A percentile compares a stretch with the other conserved stretches of the same genome.
These are phyloP conservation scores for Fraxinus paxiana DNA, from an alignment of 305 asterid genomes.

Conservation along the genomic window DNA sequence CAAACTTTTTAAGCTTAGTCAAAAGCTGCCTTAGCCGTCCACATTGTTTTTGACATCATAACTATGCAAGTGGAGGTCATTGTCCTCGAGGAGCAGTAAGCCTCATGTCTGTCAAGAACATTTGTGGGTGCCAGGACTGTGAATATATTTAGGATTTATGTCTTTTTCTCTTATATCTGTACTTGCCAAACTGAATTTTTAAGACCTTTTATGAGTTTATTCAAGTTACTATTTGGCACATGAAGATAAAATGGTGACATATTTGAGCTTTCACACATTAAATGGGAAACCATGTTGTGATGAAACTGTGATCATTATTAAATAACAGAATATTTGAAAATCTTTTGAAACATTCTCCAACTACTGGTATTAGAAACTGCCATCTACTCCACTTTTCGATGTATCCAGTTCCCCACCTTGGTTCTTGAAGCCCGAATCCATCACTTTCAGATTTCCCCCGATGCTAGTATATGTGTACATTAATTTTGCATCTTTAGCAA, in stretches of 20 bases:
- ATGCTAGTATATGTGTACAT: conserved; percentile 1
- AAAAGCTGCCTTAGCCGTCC: background rate
- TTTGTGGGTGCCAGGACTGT: background rate
- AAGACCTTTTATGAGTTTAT: background rate
- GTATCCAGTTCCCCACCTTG: background rate
- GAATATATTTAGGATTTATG: background rate
- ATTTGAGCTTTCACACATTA: background rate
- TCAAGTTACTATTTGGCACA: background rate
- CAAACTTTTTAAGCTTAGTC: background rate
- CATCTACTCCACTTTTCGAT: background rate
- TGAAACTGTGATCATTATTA: background rate
- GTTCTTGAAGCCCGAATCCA: background rate
- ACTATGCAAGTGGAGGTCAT: background rate
- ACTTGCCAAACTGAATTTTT: background rate
- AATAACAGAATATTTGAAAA: background rate
- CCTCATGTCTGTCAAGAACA: background rate
- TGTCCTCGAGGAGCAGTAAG: background rate
- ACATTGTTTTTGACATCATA: background rate
- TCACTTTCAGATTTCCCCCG: background rate
- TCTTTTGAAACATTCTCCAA: background rate
- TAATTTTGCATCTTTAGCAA: background rate
- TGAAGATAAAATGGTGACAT: background rate
- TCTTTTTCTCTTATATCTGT: background rate
- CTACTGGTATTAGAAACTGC: background rate
- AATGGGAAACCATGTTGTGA: background rate